A percentile compares a stretch with the other conserved stretches of the same genome.
These are phyloP conservation scores for Chlorella sorokiniana DNA, from an alignment of 139 green algal genomes.

Conservation along the genomic window DNA sequence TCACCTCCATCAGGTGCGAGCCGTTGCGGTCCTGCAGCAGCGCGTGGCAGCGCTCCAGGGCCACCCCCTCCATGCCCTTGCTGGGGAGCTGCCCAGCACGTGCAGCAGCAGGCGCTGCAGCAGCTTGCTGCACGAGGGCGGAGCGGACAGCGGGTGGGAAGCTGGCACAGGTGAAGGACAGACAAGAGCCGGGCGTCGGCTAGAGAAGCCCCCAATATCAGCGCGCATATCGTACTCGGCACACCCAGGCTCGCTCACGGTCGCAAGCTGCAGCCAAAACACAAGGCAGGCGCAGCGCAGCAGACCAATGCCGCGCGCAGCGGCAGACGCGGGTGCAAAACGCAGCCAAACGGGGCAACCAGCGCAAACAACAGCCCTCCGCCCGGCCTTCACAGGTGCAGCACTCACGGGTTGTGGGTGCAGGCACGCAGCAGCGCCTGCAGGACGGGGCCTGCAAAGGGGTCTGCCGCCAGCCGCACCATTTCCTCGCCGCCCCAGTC, in stretches of 20 bases:
- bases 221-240: neutral
- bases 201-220: neutral
- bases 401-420: conserved; percentile 33
- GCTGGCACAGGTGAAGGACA: neutral
- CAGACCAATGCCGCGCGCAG: neutral
- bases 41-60: conserved; percentile 33
- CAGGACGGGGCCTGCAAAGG: conserved; percentile 65
- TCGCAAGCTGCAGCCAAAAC: neutral
- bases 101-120: conserved; percentile 22
- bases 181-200: neutral
- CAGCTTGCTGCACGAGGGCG: neutral
- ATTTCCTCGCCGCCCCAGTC: conserved; percentile 47
- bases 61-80: conserved; percentile 37
- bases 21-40: conserved; percentile 58
- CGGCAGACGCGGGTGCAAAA: neutral
- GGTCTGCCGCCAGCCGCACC: conserved; percentile 52
- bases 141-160: too few relatives aligned
- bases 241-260: too few relatives aligned
- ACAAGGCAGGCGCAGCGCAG: neutral
- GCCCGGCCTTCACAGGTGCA: neutral
- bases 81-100: conserved; percentile 3
- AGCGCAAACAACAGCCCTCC: too few relatives aligned
- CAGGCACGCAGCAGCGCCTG: conserved; percentile 52
- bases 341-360: neutral
- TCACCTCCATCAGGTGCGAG: conserved; percentile 69